Conservation (phyloP, 495 filamentous ascomycete species). For the Immersiella caudata region DNA sequence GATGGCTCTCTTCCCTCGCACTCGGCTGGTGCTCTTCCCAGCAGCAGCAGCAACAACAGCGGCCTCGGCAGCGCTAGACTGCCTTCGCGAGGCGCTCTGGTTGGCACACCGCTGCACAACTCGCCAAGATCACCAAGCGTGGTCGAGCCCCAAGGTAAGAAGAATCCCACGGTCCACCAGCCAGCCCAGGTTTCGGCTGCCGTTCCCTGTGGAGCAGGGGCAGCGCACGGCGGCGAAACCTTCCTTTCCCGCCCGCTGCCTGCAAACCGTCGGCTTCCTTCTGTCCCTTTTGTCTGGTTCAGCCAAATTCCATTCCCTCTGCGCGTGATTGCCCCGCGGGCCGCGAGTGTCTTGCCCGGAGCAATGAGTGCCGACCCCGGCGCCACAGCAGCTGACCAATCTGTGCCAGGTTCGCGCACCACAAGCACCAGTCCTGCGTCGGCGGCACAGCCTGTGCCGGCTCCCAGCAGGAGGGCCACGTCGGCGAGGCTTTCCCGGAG, state of each 20-base stretch:
- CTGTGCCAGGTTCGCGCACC: constrained; percentile 13
- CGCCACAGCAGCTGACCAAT: constrained; percentile 17
- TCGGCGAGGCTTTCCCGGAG: constrained; percentile 26
- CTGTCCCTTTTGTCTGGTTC: neutral
- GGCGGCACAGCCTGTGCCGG: constrained; percentile 1
- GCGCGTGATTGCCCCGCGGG: neutral
- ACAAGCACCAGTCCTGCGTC: neutral
- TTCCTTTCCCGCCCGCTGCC: neutral
- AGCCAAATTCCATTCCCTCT: neutral
- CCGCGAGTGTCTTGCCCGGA: neutral
- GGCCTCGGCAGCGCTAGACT: constrained; percentile 3
- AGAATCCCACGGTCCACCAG: neutral
- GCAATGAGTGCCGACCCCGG: neutral
- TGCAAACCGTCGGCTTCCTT: neutral
- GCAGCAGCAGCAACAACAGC: neutral
- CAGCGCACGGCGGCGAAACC: too few species aligned
- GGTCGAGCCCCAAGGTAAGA: constrained; percentile 25
- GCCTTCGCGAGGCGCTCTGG: constrained; percentile 7
- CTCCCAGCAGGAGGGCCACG: constrained; percentile 6
- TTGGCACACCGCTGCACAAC: constrained; percentile 16
- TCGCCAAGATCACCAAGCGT: constrained; percentile 28
- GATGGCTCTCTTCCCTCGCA: constrained; percentile 4
- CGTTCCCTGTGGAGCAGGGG: neutral
- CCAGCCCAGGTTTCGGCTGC: neutral
- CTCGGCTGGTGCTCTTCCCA: neutral